A percentile compares a stretch with the other conserved stretches of the same genome.
Conservation (phyloP, 306 rosid species). For the Prosopis cineraria region DNA sequence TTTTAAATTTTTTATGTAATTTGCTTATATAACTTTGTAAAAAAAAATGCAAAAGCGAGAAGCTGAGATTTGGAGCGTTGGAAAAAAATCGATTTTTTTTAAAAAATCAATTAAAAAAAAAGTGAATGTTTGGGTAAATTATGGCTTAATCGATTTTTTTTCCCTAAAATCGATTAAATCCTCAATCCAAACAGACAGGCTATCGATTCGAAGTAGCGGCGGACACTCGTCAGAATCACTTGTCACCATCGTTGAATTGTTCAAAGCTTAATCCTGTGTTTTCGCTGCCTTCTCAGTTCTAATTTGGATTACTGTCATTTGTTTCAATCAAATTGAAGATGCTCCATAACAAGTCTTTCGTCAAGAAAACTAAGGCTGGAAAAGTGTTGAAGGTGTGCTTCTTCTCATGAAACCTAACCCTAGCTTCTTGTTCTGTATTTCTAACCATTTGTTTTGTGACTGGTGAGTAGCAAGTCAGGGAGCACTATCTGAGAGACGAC, state of each 20-base stretch:
- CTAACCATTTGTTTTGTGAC: not conserved
- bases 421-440: not conserved
- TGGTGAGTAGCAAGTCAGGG: constrained; percentile 71
- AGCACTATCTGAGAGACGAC: constrained; percentile 89
- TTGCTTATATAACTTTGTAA: too few relatives aligned
- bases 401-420: constrained; percentile 31
- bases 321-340: constrained; percentile 32
- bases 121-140: too few relatives aligned
- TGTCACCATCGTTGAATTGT: not conserved
- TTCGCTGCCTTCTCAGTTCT: not conserved
- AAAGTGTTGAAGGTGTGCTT: constrained; percentile 69
- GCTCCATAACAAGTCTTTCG: constrained; percentile 86
- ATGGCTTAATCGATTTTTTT: too few relatives aligned
- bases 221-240: not conserved
- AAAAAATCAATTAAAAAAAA: too few relatives aligned
- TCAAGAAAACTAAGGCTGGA: constrained; percentile 77
- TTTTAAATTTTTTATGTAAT: too few relatives aligned
- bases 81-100: too few relatives aligned
- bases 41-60: too few relatives aligned
- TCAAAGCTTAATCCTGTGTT: not conserved
- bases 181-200: too few relatives aligned
- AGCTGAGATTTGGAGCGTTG: too few relatives aligned
- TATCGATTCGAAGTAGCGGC: too few relatives aligned
- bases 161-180: too few relatives aligned
- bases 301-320: not conserved